phyloP scores from a whole-genome alignment of 441 rosid genomes.

The Isatis lusitanica region DNA sequence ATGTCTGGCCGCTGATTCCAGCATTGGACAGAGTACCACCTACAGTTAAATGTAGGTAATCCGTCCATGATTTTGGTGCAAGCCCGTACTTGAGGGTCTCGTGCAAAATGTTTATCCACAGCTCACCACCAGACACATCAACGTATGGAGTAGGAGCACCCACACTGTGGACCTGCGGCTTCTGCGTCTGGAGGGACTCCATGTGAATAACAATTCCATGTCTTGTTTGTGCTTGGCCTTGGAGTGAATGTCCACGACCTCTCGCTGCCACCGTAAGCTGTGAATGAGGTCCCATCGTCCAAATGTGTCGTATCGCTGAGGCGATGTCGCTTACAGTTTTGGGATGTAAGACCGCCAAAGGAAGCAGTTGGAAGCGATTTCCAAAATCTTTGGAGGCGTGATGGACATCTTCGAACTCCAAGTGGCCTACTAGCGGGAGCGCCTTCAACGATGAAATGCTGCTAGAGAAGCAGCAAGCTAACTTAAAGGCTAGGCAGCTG shows the following conservation, averaged over 20 bases:
- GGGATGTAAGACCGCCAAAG: conserved; percentile 81
- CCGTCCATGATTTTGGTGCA: conserved; percentile 98
- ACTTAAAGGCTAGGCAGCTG: conserved; percentile 59
- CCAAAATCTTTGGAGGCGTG: conserved; percentile 90
- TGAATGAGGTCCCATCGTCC: conserved; percentile 81
- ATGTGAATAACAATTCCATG: conserved; percentile 81
- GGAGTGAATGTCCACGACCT: conserved; percentile 95
- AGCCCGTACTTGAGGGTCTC: conserved; percentile 80
- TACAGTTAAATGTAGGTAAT: conserved; percentile 90
- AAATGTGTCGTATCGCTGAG: conserved; percentile 63
- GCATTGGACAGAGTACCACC: conserved; percentile 97
- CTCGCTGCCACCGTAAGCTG: conserved; percentile 87
- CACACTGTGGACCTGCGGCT: conserved; percentile 58
- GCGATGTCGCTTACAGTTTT: conserved; percentile 80
- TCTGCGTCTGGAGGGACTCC: conserved; percentile 63
- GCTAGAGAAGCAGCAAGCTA: conserved; percentile 63
- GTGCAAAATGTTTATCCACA: conserved; percentile 87
- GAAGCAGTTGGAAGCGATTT: conserved; percentile 62
- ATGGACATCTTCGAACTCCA: conserved; percentile 62
- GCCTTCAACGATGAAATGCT: conserved; percentile 59
- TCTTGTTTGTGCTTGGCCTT: conserved; percentile 88
- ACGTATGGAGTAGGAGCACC: conserved; percentile 47
- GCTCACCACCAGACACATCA: conserved; percentile 84
- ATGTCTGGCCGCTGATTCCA: conserved; percentile 97
- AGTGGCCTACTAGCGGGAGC: conserved; percentile 68